These are phyloP conservation scores for Podaxis sp. DNA, from an alignment of 768 basidiomycete species.

Conservation along the genomic window DNA sequence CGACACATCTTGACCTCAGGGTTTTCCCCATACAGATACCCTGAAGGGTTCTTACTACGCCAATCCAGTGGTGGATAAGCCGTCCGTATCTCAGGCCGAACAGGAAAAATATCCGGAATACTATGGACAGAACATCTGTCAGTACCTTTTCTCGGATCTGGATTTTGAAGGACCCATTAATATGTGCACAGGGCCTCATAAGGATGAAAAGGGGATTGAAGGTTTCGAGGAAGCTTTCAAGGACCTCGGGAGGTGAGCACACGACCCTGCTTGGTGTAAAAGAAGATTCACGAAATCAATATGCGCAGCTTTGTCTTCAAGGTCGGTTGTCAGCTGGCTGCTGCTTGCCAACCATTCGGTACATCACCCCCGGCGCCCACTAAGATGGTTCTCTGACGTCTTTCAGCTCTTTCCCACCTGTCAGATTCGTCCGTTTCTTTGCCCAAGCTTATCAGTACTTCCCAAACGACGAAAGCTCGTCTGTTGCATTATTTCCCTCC, in stretches of 20 bases:
- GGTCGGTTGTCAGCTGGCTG: conserved; percentile 77
- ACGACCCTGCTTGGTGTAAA: background rate
- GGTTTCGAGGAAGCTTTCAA: conserved; percentile 90
- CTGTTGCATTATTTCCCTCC: conserved; percentile 96
- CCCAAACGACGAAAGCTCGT: conserved; percentile 86
- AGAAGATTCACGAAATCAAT: background rate
- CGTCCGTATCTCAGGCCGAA: conserved; percentile 55
- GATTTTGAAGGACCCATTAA: no score
- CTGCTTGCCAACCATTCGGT: conserved; percentile 92
- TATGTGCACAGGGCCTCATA: conserved; percentile 50
- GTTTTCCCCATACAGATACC: conserved; percentile 41
- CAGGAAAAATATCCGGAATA: conserved; percentile 70
- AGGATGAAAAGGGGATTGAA: conserved; percentile 54
- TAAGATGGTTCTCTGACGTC: background rate
- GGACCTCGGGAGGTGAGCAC: conserved; percentile 60
- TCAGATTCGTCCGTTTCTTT: conserved; percentile 66
- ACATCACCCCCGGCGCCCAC: conserved; percentile 13
- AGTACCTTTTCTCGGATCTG: conserved; percentile 5
- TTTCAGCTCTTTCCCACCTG: conserved; percentile 59
- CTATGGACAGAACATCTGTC: conserved; percentile 88
- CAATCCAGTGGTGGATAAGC: conserved; percentile 68
- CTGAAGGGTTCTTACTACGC: conserved; percentile 96
- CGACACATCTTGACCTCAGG: background rate
- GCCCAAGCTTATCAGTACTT: conserved; percentile 63
- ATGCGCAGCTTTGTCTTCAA: conserved; percentile 66